Evolutionary conservation across 2,329 filamentous ascomycete species (phyloP), one percentile per base, ranked within the genome.

Genomic region (Nemania sp.): DNA sequence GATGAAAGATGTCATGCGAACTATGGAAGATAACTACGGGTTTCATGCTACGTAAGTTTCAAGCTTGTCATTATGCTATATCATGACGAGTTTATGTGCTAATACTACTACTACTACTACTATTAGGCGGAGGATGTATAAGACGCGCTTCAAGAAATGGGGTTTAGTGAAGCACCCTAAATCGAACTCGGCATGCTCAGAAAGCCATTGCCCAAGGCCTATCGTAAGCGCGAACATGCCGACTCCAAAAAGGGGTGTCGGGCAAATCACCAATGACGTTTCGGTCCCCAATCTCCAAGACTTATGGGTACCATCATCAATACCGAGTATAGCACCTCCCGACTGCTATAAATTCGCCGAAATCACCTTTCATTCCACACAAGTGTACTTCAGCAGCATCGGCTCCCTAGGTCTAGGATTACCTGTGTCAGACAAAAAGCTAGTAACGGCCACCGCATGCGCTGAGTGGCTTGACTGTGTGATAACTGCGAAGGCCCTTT

Each of bases 91-190:
- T n/a, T n/a, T n/a, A n/a, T n/a, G n/a, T n/a, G n/a, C n/a, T n/a
- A n/a, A n/a, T n/a, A n/a, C n/a, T n/a, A n/a, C n/a, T n/a, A n/a
- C n/a, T n/a, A n/a, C 24, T 7, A 4, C 15, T 4, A 27, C 5
- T 1, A 7, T 8, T 27, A 65, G 62, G 2, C 20, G 4, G 15
- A 59, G 20, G n/a, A 59, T 65, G 62, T 65, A 65, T 38, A 65
- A 65, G 26, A 59, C 49, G 13, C 62, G 55, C 20, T 65, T 65
- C 49, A 65, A 35, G 38, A 65, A 65, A 55, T 65, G 62, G 62
- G 55, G 55, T 15, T 13, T 65, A 20, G 15, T 35, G 24, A 65
- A 60, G 18, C 47, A 65, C 38, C 45, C 11, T 7, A 52, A 5
- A 26, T 10, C 20, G 7, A 53, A 29, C 15, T 15, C 20, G 38